A percentile compares a stretch with the other conserved stretches of the same genome.
phyloP scores from a whole-genome alignment of 2,329 filamentous ascomycete species.

The Fusarium penzigii region DNA sequence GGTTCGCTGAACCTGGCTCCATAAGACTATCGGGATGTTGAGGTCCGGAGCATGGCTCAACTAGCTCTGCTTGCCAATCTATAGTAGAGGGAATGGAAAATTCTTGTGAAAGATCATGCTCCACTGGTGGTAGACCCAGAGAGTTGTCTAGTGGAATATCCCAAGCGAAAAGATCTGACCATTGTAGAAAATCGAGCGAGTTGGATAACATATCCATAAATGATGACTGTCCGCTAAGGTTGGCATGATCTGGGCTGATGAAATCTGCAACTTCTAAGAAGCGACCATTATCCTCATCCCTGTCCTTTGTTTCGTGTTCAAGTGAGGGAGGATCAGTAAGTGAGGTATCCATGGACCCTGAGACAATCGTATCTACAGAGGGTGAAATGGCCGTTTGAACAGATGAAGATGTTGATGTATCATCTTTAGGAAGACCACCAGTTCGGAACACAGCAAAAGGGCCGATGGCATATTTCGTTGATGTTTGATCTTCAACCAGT shows the following conservation, averaged over 20 bases:
- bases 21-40: conserved; percentile 4
- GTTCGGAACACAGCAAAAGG: conserved; percentile 22
- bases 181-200: conserved; percentile 17
- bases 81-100: conserved; percentile 7
- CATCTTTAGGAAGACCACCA: background rate
- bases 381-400: conserved; percentile 6
- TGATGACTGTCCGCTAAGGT: rapidly evolving
- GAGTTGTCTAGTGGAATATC: conserved; percentile 21
- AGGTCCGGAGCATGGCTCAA: conserved; percentile 8
- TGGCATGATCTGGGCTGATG: conserved; percentile 1
- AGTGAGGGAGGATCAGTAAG: conserved; percentile 2
- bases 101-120: conserved; percentile 5
- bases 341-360: background rate
- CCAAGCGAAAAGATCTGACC: conserved; percentile 25
- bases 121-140: background rate
- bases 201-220: conserved; percentile 4
- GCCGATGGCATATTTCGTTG: conserved; percentile 5
- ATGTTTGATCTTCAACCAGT: background rate
- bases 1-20: conserved; percentile 1
- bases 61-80: conserved; percentile 9
- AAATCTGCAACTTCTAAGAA: background rate
- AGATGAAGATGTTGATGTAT: background rate
- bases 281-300: conserved; percentile 7
- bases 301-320: conserved; percentile 13
- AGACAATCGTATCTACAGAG: background rate